A percentile compares a stretch with the other conserved stretches of the same genome.
phyloP scores from a whole-genome alignment of 1,284 basidiomycete species.

The Stygiomarasmius scandens region DNA sequence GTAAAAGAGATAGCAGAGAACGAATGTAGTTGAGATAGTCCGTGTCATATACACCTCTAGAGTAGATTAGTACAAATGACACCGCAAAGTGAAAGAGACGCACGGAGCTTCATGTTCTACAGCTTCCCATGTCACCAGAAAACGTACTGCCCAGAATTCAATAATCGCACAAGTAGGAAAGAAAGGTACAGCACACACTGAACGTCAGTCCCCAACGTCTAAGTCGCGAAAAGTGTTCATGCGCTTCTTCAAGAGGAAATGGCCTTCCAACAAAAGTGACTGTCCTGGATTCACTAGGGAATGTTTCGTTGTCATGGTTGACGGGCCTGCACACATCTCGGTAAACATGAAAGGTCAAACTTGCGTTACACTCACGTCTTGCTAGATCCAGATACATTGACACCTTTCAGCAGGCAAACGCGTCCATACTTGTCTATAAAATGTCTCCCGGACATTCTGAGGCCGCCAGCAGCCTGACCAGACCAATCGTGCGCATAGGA shows the following conservation, averaged over 20 bases:
- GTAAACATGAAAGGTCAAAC: background rate
- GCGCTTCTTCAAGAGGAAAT: constrained; percentile 83
- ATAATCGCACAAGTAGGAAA: background rate
- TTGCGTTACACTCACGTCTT: constrained; percentile 82
- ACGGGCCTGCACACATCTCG: constrained; percentile 48
- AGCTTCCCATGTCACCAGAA: constrained; percentile 96
- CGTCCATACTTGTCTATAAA: constrained; percentile 79
- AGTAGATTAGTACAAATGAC: constrained; percentile 3
- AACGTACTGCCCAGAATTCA: constrained; percentile 58
- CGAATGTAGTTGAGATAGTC: constrained; percentile 86
- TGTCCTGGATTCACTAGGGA: constrained; percentile 60
- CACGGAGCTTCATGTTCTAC: constrained; percentile 90
- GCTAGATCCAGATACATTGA: constrained; percentile 79
- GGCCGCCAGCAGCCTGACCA: constrained; percentile 54
- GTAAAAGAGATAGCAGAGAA: constrained; percentile 73
- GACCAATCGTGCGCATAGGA: constrained; percentile 81
- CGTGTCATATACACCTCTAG: constrained; percentile 81
- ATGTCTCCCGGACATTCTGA: constrained; percentile 67
- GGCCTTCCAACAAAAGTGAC: constrained; percentile 84
- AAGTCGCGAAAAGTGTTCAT: constrained; percentile 78
- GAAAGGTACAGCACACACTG: constrained; percentile 48
- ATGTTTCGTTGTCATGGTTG: constrained; percentile 62
- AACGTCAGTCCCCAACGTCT: constrained; percentile 87
- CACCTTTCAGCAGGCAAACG: constrained; percentile 77
- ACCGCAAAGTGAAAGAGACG: constrained; percentile 34